phyloP scores from a whole-genome alignment of 805 yeast species.

The Ogataea salicorniae region DNA sequence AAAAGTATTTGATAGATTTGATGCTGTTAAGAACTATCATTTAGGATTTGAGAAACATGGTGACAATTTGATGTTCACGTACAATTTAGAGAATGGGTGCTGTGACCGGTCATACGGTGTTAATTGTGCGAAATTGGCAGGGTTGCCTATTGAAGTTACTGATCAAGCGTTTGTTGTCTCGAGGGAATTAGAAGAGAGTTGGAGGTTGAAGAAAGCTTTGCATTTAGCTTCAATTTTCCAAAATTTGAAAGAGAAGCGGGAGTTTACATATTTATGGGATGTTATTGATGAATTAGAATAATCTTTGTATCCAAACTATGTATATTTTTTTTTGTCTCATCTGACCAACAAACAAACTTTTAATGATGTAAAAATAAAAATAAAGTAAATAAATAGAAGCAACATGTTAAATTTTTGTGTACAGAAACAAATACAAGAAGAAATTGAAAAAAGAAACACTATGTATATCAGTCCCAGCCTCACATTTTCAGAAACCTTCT shows the following conservation, averaged over 20 bases:
- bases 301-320: neutral
- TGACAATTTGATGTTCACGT: slow-evolving; percentile 45
- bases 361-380: neutral
- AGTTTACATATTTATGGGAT: slow-evolving; percentile 13
- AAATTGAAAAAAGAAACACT: neutral
- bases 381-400: neutral
- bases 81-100: slow-evolving; percentile 43
- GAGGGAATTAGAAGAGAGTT: slow-evolving; percentile 14
- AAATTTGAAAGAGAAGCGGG: neutral
- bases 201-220: slow-evolving; percentile 15
- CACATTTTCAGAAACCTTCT: slow-evolving; percentile 28
- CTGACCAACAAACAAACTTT: neutral
- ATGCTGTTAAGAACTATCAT: slow-evolving; percentile 53
- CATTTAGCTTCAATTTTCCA: slow-evolving; percentile 6
- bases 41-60: slow-evolving; percentile 52
- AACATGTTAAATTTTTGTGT: neutral
- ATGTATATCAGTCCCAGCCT: neutral
- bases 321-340: too few relatives aligned
- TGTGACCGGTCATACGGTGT: slow-evolving; percentile 73
- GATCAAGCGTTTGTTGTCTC: slow-evolving; percentile 39
- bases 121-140: slow-evolving; percentile 78
- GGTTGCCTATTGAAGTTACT: slow-evolving; percentile 45
- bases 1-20: slow-evolving; percentile 41
- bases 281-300: slow-evolving; percentile 18
- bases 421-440: neutral